Base-by-base conservation (phyloP, 768 basidiomycete genomes). In the Coprinopsis cinerea region DNA sequence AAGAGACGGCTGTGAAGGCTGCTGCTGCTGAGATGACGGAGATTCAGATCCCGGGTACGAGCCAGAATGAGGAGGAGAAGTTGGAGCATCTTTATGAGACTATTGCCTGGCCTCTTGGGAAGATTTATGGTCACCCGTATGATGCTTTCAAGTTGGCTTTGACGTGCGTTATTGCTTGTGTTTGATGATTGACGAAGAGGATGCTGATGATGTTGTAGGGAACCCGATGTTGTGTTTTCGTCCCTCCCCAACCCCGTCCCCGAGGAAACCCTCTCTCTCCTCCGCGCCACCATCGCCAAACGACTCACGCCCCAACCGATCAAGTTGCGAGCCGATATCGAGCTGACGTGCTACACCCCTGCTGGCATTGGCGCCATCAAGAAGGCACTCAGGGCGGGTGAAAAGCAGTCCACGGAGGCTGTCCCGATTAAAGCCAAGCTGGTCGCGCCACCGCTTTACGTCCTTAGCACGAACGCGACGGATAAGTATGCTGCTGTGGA, bases 111-210 rank as follows among this genome's bases (percentile, higher is more conserved):
- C 95, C 94, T 2, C 74, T 98, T 27, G 89, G 88, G 14, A 81
- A 81, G 66, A 89, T 84, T 63, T 99, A 92, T 57, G 93, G 94
- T 1, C 94, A 98, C 65, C 80, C 94, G 0, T 95, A 96, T 66
- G 96, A 98, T 64, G 95, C 95, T 0, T 99, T 98, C 77, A 98
- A 98, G 66, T 77, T 96, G 39, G 83, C 91, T n/a, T 73, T 98
- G 48, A 88, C 88, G 95, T 95, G 60, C 53, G 89, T 72, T 40
- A 35, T 37, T 44, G 17, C 23, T 11, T 10, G 2, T 22, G 25
- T 26, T 10, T 28, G 45, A 43, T 6, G 22, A 10, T 18, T 18
- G 9, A 13, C 32, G 47, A 40, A 20, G 26, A 34, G 18, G 20
- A 18, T 23, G n/a, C 28, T n/a, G 24, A n/a, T 26, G 50, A 34